These are phyloP conservation scores for Datisca glomerata DNA, from an alignment of 306 rosid genomes.

Conservation along the genomic window DNA sequence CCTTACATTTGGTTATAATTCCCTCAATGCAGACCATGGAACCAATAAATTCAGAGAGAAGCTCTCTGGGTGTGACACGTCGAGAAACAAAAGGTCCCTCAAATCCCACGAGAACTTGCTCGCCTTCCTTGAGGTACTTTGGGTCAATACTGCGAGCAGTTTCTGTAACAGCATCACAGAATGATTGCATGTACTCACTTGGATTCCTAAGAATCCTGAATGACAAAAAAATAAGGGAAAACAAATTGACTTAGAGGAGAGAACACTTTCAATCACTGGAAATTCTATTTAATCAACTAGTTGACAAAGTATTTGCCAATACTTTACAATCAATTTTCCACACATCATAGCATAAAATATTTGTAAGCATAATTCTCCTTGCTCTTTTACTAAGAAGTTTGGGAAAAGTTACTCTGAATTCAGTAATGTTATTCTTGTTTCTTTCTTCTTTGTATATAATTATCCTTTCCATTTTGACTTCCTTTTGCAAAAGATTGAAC, in stretches of 20 bases:
- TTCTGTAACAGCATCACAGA: slow-evolving; percentile 88
- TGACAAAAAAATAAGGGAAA: neutral
- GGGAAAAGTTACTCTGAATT: too few species aligned
- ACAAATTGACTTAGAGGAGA: neutral
- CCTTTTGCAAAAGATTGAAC: too few species aligned
- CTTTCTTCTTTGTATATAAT: too few species aligned
- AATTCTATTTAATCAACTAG: neutral
- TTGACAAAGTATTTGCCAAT: too few species aligned
- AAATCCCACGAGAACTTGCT: slow-evolving; percentile 77
- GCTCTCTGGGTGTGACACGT: slow-evolving; percentile 77
- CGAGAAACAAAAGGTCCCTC: slow-evolving; percentile 94
- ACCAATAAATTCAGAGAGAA: slow-evolving; percentile 81
- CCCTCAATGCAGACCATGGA: slow-evolving; percentile 96
- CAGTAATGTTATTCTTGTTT: too few species aligned
- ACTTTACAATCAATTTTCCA: too few species aligned
- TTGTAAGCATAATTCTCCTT: too few species aligned
- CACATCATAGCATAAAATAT: too few species aligned
- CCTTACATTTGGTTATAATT: slow-evolving; percentile 82
- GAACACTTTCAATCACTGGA: too few species aligned
- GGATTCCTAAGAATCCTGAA: slow-evolving; percentile 74
- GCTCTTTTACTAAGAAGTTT: too few species aligned
- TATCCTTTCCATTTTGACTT: too few species aligned
- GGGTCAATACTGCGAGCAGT: slow-evolving; percentile 58
- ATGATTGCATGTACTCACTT: slow-evolving; percentile 75
- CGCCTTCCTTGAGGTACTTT: slow-evolving; percentile 77